A percentile compares a stretch with the other conserved stretches of the same genome.
Evolutionary conservation across 78 protist species (phyloP).

Genomic region (Capsaspora owczarzaki): DNA sequence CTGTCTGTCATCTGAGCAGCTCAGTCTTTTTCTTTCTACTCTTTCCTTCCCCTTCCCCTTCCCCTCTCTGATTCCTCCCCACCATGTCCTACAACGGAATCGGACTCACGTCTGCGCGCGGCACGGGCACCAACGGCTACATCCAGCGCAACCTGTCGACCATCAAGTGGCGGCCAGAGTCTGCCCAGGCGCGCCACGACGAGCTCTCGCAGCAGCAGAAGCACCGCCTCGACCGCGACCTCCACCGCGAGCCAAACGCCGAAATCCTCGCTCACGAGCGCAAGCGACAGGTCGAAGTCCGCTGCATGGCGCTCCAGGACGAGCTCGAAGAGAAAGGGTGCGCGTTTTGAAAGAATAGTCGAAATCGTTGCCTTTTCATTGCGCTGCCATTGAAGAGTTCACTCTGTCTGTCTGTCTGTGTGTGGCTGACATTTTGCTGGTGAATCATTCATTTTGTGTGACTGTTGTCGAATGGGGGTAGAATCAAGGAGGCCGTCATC

Average conservation of each 20-base stretch:
- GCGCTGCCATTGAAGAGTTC: not conserved
- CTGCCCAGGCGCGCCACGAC: not conserved
- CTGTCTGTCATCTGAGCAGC: too few species aligned
- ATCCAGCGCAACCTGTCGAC: conserved; percentile 64
- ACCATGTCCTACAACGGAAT: conserved; percentile 92
- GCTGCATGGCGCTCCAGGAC: conserved; percentile 28
- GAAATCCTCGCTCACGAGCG: conserved; percentile 59
- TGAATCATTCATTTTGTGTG: not conserved
- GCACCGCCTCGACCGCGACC: not conserved
- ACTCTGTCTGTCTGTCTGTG: not conserved
- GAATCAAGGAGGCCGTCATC: too few species aligned
- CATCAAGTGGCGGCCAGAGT: conserved; percentile 1
- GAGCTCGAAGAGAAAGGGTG: conserved; percentile 23
- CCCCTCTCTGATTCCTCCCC: too few species aligned
- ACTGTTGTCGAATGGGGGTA: too few species aligned
- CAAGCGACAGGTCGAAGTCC: conserved; percentile 47
- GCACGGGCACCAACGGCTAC: conserved; percentile 88
- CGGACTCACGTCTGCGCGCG: conserved; percentile 79
- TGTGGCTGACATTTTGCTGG: not conserved
- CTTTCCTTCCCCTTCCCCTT: too few species aligned
- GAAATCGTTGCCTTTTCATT: not conserved
- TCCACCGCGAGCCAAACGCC: conserved; percentile 19
- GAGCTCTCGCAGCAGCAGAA: not conserved
- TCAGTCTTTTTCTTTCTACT: too few species aligned
- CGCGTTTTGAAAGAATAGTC: not conserved